phyloP scores from a whole-genome alignment of 331 rosid genomes.

The Rosa hybrid region DNA sequence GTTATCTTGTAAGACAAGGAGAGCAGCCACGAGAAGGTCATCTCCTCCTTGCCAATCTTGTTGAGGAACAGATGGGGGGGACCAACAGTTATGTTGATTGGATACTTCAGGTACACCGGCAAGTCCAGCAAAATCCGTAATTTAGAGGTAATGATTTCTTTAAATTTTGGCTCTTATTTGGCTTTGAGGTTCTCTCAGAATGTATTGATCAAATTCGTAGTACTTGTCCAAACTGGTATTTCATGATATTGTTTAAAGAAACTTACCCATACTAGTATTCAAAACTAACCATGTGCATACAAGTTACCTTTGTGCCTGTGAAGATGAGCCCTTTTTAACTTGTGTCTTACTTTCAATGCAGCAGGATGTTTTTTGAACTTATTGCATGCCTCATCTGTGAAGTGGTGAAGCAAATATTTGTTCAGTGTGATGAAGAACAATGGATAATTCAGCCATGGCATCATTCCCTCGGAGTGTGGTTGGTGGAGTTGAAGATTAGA shows the following conservation, averaged over 20 bases:
- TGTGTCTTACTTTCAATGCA: conserved; percentile 3
- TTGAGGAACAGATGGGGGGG: conserved; percentile 93
- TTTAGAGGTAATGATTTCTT: conserved; percentile 13
- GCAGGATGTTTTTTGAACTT: conserved; percentile 31
- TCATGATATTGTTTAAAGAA: background rate
- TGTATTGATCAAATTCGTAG: background rate
- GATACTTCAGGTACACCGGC: conserved; percentile 85
- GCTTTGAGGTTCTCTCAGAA: background rate
- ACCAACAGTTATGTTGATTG: conserved; percentile 82
- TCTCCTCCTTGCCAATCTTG: conserved; percentile 79
- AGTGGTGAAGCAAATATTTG: conserved; percentile 27
- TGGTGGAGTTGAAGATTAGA: conserved; percentile 31
- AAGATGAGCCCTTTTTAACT: conserved; percentile 4
- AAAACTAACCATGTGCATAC: background rate
- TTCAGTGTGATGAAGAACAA: conserved; percentile 26
- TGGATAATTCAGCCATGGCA: conserved; percentile 23
- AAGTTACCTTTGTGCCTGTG: background rate
- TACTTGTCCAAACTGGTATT: background rate
- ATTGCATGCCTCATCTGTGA: conserved; percentile 26
- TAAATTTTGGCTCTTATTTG: background rate
- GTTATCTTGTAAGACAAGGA: conserved; percentile 95
- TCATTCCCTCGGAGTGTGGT: conserved; percentile 22
- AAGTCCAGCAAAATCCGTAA: conserved; percentile 78
- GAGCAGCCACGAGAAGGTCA: conserved; percentile 95
- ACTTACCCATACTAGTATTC: background rate